Evolutionary conservation across 441 rosid genomes (phyloP).

Genomic region (Dalechampia spathulata): DNA sequence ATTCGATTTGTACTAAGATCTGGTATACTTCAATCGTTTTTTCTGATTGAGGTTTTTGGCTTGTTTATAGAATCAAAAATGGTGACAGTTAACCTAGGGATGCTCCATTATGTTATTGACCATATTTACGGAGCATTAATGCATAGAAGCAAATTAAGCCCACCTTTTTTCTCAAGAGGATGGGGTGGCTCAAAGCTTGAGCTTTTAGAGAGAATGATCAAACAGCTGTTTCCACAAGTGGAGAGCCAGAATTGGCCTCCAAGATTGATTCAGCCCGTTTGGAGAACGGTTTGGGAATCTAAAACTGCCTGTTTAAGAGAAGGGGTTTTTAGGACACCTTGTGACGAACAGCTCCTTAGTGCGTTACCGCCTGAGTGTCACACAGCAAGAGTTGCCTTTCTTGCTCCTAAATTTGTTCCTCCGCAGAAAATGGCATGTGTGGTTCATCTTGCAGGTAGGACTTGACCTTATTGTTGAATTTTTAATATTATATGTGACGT

Average conservation of each 20-base stretch:
- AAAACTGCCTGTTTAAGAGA: slow-evolving; percentile 65
- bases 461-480: background rate
- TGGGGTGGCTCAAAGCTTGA: slow-evolving; percentile 94
- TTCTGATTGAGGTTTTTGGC: slow-evolving; percentile 11
- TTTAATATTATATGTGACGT: slow-evolving; percentile 1
- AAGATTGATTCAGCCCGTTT: slow-evolving; percentile 49
- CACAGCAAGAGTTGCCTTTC: slow-evolving; percentile 83
- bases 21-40: background rate
- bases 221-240: slow-evolving; percentile 61
- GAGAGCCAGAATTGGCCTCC: slow-evolving; percentile 78
- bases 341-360: slow-evolving; percentile 65
- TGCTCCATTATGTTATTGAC: slow-evolving; percentile 84
- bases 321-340: slow-evolving; percentile 80
- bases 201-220: slow-evolving; percentile 67
- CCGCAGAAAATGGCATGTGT: slow-evolving; percentile 93
- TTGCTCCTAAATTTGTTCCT: slow-evolving; percentile 60
- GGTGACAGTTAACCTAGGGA: slow-evolving; percentile 76
- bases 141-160: slow-evolving; percentile 74
- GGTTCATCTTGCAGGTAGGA: slow-evolving; percentile 93
- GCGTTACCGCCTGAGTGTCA: slow-evolving; percentile 90
- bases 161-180: slow-evolving; percentile 87
- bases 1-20: background rate
- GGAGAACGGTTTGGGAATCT: slow-evolving; percentile 93
- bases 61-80: slow-evolving; percentile 20
- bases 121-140: slow-evolving; percentile 88